Evolutionary conservation across 2,329 filamentous ascomycete genomes (phyloP).

Genomic region (Epichloe sibirici): DNA sequence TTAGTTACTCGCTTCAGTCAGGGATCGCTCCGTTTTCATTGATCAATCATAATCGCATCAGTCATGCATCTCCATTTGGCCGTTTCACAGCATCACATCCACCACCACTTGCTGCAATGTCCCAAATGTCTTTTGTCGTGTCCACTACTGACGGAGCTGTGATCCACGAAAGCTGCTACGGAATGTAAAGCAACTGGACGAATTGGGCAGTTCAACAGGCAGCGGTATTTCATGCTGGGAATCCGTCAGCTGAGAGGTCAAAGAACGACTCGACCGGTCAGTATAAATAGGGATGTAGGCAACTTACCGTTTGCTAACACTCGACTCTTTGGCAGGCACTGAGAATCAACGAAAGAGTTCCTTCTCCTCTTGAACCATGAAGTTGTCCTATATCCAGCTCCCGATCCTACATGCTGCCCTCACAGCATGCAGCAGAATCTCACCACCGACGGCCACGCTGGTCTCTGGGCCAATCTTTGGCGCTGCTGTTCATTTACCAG

Average conservation of each 20-base stretch:
- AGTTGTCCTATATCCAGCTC: background rate
- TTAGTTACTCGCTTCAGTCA: background rate
- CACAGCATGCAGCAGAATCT: background rate
- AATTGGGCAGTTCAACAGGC: background rate
- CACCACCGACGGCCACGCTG: conserved; percentile 7
- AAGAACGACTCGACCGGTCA: background rate
- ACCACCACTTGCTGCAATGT: background rate
- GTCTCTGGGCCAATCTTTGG: conserved; percentile 11
- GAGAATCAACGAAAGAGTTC: background rate
- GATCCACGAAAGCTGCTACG: background rate
- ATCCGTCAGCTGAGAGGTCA: background rate
- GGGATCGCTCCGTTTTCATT: too few relatives aligned
- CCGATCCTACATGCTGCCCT: background rate
- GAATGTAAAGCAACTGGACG: background rate
- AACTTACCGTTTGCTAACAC: too few relatives aligned
- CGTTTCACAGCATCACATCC: background rate
- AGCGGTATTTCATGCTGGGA: background rate
- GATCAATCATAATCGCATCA: too few relatives aligned
- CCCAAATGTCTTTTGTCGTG: background rate
- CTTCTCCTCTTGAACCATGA: background rate
- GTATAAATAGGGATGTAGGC: background rate
- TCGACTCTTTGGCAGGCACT: background rate
- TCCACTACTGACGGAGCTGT: background rate
- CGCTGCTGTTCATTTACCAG: conserved; percentile 8
- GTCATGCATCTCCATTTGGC: background rate